These are phyloP conservation scores for Citrus cavaleriei DNA, from an alignment of 345 rosid species.

Conservation along the genomic window DNA sequence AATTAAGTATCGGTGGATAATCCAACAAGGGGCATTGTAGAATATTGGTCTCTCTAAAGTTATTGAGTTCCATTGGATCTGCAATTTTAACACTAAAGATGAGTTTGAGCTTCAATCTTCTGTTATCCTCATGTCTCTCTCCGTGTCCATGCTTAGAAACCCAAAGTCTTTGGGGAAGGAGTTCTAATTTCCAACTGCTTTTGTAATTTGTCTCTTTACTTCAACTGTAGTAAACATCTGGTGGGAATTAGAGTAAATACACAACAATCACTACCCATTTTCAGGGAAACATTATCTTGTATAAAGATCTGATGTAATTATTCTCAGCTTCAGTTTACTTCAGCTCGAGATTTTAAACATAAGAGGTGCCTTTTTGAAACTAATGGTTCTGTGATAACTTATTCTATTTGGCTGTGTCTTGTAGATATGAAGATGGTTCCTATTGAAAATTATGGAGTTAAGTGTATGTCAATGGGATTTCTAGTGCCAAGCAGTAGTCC, in stretches of 20 bases:
- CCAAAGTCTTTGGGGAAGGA: neutral
- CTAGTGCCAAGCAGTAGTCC: constrained; percentile 91
- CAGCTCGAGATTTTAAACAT: neutral
- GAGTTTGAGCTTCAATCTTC: neutral
- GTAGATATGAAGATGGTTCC: constrained; percentile 90
- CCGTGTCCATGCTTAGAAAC: neutral
- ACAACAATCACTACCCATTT: neutral
- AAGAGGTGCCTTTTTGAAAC: neutral
- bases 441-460: constrained; percentile 76
- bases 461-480: constrained; percentile 94
- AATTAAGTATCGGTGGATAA: neutral
- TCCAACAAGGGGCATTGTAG: neutral
- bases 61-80: neutral
- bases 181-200: neutral
- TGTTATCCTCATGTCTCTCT: neutral
- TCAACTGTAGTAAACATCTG: neutral
- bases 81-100: neutral
- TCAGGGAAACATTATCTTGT: neutral
- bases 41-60: neutral
- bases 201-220: neutral
- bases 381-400: neutral
- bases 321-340: neutral
- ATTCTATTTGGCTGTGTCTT: neutral
- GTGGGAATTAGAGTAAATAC: neutral
- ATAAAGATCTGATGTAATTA: neutral